Conservation (phyloP, 2,329 filamentous ascomycete genomes). For the Drechmeria coniospora region DNA sequence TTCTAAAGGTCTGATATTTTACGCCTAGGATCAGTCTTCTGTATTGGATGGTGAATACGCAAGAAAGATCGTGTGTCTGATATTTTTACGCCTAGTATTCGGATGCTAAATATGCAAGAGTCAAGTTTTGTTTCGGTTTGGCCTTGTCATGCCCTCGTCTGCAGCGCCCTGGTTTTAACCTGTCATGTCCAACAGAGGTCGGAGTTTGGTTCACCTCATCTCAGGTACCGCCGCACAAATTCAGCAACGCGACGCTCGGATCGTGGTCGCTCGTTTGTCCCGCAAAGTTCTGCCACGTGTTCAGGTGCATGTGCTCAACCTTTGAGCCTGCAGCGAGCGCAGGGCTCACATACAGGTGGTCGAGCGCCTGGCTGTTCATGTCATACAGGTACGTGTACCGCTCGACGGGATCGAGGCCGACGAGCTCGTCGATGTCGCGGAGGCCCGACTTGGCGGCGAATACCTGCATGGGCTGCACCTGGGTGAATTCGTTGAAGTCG, state of each 20-base stretch:
- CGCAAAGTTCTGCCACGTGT: conserved; percentile 46
- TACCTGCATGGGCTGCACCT: conserved; percentile 40
- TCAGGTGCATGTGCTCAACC: conserved; percentile 56
- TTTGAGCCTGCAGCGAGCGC: conserved; percentile 26
- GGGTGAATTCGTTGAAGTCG: conserved; percentile 60
- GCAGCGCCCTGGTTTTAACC: too few relatives aligned
- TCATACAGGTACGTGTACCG: conserved; percentile 59
- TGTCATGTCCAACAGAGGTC: too few relatives aligned
- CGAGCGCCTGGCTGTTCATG: conserved; percentile 53
- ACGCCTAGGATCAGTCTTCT: too few relatives aligned
- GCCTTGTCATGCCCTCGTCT: too few relatives aligned
- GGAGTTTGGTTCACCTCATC: too few relatives aligned
- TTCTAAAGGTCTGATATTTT: too few relatives aligned
- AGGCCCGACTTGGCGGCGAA: conserved; percentile 40
- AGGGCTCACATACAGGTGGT: conserved; percentile 53
- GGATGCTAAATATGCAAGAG: too few relatives aligned
- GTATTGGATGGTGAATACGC: too few relatives aligned
- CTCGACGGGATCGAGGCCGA: conserved; percentile 35
- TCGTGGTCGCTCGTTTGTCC: conserved; percentile 53
- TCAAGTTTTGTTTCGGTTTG: too few relatives aligned
- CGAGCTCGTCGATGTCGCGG: conserved; percentile 45
- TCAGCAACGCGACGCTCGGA: conserved; percentile 46
- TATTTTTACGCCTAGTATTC: too few relatives aligned
- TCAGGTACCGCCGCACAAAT: conserved; percentile 33
- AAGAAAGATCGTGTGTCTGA: too few relatives aligned